Evolutionary conservation across 2,329 filamentous ascomycete species (phyloP), one percentile per base, ranked within the genome.

Genomic region (Gnomoniopsis smithogilvyi): DNA sequence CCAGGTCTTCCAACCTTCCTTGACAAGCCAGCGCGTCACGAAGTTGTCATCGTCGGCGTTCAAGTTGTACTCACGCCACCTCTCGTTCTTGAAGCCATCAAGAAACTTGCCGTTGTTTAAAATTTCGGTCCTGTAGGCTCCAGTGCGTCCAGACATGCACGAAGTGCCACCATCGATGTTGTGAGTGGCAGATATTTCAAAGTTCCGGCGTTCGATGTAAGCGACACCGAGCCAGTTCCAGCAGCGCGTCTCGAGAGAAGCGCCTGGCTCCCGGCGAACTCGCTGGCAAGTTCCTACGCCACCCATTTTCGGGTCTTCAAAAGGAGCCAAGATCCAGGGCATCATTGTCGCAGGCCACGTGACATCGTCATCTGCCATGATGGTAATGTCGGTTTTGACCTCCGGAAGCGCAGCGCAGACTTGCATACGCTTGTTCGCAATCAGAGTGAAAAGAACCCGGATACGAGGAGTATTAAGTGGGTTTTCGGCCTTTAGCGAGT

Each of bases 1-100:
- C 81, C 91, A 94, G 22, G 93, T 97, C 77, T 96, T 92, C 91
- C 92, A 96, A 66, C 88, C 84, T 76, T 96, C 89, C 64, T 87
- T 90, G 66, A 97, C 93, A 69, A 98, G 83, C 94, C 94, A 98
- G 59, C 94, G 88, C 7, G 94, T 97, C 67, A 98, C 91, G 76
- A 97, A 98, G 76, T 98, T 98, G 80, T 98, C 94, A 73, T 98
- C 94, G 74, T 98, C 94, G 26, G 94, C 92, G 70, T 97, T 97
- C 62, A 98, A 82, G 69, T 93, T 93, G 76, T 89, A 96, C 67
- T 89, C 87, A 51, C 89, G 84, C 91, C 91, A 96, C 66, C 89
- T 89, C 76, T 98, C 94, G 57, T 93, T 92, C 65, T 91, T 93
- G 78, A 98, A 97, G 49, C 88, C 91, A 64, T 93, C 84, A 46